Evolutionary conservation across 2,329 filamentous ascomycete species (phyloP).

Genomic region (Ramularia endophylla): DNA sequence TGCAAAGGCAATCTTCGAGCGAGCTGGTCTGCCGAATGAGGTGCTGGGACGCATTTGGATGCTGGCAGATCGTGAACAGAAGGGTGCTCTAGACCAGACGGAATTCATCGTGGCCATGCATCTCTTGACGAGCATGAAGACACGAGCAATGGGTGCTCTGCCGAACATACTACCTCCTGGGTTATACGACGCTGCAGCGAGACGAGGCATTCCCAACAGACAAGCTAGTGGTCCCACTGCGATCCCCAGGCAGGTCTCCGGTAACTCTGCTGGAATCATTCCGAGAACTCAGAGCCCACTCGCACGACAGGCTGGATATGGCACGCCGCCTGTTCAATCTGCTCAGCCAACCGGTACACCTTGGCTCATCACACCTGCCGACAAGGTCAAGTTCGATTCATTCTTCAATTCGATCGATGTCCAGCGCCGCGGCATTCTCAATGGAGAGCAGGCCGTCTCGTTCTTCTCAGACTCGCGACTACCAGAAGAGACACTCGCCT

Average conservation of each 20-base stretch:
- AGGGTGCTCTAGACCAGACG: conserved; percentile 75
- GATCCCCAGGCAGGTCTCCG: conserved; percentile 79
- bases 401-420: conserved; percentile 83
- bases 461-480: conserved; percentile 93
- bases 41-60: conserved; percentile 94
- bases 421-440: conserved; percentile 72
- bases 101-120: conserved; percentile 99
- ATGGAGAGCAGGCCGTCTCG: conserved; percentile 85
- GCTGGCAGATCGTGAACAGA: conserved; percentile 86
- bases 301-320: conserved; percentile 40
- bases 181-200: conserved; percentile 82
- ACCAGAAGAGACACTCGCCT: conserved; percentile 79
- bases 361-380: conserved; percentile 76
- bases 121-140: conserved; percentile 85
- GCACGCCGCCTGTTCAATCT: conserved; percentile 43
- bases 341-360: conserved; percentile 56
- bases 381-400: conserved; percentile 82
- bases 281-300: conserved; percentile 58
- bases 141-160: conserved; percentile 69
- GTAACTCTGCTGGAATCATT: conserved; percentile 40
- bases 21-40: conserved; percentile 83
- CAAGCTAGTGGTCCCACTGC: conserved; percentile 35
- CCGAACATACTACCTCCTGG: conserved; percentile 76
- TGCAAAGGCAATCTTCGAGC: conserved; percentile 92
- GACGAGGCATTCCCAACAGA: conserved; percentile 49